phyloP scores from a whole-genome alignment of 768 basidiomycete species.

The Naganishia vaughanmartiniae region DNA sequence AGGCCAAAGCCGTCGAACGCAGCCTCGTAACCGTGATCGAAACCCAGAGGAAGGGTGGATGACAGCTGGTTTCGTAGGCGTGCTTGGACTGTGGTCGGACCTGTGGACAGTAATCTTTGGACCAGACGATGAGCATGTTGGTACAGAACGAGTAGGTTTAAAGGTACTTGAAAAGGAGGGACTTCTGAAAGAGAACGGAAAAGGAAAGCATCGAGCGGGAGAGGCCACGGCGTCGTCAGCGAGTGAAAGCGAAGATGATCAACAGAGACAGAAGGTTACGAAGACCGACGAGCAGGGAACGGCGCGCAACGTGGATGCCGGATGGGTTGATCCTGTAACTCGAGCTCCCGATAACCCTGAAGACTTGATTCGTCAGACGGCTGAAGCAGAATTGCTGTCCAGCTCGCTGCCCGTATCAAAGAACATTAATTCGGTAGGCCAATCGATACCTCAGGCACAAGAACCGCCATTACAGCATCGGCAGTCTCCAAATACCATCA shows the following conservation, averaged over 20 bases:
- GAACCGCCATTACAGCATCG: background rate
- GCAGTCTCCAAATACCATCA: background rate
- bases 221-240: slow-evolving; percentile 20
- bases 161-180: background rate
- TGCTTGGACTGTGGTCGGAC: slow-evolving; percentile 6
- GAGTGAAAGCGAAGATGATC: slow-evolving; percentile 15
- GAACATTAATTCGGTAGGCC: background rate
- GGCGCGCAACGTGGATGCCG: slow-evolving; percentile 12
- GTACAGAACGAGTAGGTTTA: background rate
- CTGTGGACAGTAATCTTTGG: slow-evolving; percentile 20
- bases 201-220: slow-evolving; percentile 6
- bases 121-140: slow-evolving; percentile 14
- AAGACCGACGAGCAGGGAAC: slow-evolving; percentile 2
- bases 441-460: background rate
- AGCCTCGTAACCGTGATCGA: slow-evolving; percentile 8
- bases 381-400: slow-evolving; percentile 22
- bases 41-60: slow-evolving; percentile 24
- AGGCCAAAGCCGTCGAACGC: slow-evolving; percentile 3
- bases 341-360: slow-evolving; percentile 36
- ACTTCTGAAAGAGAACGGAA: background rate
- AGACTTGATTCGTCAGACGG: slow-evolving; percentile 31
- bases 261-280: background rate
- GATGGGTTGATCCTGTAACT: slow-evolving; percentile 45
- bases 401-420: background rate
- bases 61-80: slow-evolving; percentile 19